phyloP scores from a whole-genome alignment of 192 early-diverging fungal species.

The Podila clonocystis region DNA sequence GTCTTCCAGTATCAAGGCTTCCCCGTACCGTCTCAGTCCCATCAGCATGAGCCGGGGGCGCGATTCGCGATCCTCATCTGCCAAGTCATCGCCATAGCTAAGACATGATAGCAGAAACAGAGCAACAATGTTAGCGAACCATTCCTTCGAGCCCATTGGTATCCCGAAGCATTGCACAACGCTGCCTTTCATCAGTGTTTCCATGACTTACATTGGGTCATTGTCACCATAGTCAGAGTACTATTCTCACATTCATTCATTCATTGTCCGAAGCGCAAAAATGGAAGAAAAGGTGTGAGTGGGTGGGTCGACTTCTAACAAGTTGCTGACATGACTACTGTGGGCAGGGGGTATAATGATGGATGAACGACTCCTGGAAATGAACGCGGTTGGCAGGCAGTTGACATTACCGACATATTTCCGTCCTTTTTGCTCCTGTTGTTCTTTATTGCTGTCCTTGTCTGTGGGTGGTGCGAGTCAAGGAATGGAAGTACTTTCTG shows the following conservation, averaged over 20 bases:
- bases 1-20: background rate
- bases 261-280: background rate
- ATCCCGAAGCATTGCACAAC: background rate
- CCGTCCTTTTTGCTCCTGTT: too few species aligned
- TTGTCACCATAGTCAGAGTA: slow-evolving; percentile 52
- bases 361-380: too few species aligned
- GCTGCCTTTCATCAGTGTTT: background rate
- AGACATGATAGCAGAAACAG: background rate
- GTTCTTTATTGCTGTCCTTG: too few species aligned
- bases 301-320: background rate
- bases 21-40: slow-evolving; percentile 40
- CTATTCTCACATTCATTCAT: slow-evolving; percentile 7
- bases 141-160: background rate
- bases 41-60: slow-evolving; percentile 51
- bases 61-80: slow-evolving; percentile 49
- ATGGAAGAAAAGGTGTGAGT: background rate
- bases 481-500: too few species aligned
- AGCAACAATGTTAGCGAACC: background rate
- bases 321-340: too few species aligned
- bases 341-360: too few species aligned
- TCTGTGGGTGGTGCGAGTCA: too few species aligned
- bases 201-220: slow-evolving; percentile 40
- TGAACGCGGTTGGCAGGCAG: too few species aligned
- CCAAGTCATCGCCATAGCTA: slow-evolving; percentile 52
- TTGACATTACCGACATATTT: too few species aligned